Conservation (phyloP, 2,329 filamentous ascomycete species). For the Fusarium sp. region DNA sequence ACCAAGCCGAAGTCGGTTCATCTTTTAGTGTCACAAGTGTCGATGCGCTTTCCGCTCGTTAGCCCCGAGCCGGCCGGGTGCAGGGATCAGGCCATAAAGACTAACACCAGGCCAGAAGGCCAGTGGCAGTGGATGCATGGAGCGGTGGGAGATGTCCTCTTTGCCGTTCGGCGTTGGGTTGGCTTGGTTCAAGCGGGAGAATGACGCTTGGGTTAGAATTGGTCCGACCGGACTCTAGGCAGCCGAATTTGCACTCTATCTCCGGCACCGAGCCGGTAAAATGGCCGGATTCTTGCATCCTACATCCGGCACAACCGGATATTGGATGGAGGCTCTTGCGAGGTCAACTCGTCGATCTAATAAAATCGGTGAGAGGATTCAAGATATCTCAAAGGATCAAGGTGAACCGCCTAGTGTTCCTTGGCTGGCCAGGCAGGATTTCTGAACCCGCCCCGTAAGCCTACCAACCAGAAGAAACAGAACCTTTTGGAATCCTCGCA, state of each 20-base stretch:
- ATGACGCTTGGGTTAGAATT: conserved; percentile 2
- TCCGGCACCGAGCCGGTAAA: not conserved
- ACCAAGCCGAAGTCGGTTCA: conserved; percentile 31
- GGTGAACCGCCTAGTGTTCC: not conserved
- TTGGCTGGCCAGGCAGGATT: conserved; percentile 19
- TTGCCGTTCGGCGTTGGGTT: not conserved
- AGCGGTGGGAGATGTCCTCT: not conserved
- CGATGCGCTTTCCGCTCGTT: conserved; percentile 29
- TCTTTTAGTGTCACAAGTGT: conserved; percentile 15
- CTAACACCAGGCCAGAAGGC: conserved; percentile 7
- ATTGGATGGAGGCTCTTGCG: not conserved
- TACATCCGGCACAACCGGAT: not conserved
- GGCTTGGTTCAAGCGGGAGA: conserved; percentile 9
- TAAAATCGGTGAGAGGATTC: conserved; percentile 2
- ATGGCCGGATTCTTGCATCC: not conserved
- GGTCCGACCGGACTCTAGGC: conserved; percentile 6
- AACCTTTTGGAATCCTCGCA: conserved; percentile 3
- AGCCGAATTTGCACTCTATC: conserved; percentile 5
- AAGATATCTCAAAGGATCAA: conserved; percentile 27
- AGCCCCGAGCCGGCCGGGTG: conserved; percentile 19
- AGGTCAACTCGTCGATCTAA: not conserved
- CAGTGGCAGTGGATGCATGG: conserved; percentile 23
- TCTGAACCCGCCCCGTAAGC: conserved; percentile 12
- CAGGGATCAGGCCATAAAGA: conserved; percentile 28
- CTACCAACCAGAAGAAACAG: conserved; percentile 21